Conservation (phyloP, 805 yeast species). For the Starmerella riodocensis region DNA sequence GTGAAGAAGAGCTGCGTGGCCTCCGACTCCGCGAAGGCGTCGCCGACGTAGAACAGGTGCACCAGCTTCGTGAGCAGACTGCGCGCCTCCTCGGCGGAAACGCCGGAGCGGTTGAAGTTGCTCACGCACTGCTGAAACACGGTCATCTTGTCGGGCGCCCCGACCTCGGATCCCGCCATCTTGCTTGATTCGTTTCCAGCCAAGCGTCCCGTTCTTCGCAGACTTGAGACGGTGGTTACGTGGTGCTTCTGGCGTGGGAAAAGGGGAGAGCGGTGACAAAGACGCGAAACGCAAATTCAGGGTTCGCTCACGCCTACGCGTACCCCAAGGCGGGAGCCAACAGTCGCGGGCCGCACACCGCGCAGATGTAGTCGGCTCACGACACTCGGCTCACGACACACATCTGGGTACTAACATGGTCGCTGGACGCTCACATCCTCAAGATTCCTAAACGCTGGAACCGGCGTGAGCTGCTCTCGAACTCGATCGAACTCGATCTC, state of each 20-base stretch:
- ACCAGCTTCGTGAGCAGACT: constrained; percentile 65
- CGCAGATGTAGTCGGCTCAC: no score
- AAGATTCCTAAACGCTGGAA: no score
- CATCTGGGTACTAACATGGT: no score
- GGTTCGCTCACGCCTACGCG: no score
- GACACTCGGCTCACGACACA: no score
- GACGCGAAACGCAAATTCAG: no score
- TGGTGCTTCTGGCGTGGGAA: neutral
- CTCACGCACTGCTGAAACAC: constrained; percentile 90
- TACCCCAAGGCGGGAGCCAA: no score
- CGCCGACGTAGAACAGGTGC: constrained; percentile 74
- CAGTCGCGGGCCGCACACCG: no score
- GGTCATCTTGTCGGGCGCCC: constrained; percentile 88
- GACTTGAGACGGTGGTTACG: neutral
- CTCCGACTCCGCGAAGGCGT: constrained; percentile 72
- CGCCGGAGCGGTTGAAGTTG: constrained; percentile 83
- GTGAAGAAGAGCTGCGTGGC: constrained; percentile 88
- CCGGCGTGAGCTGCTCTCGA: no score
- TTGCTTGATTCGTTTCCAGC: neutral
- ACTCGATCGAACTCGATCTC: no score
- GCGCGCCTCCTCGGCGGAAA: constrained; percentile 79
- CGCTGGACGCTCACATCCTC: no score
- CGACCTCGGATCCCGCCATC: constrained; percentile 38
- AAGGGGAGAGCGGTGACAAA: no score
- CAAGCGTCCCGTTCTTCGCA: neutral